Conservation (phyloP, 441 rosid species). For the Metrosideros polymorpha region DNA sequence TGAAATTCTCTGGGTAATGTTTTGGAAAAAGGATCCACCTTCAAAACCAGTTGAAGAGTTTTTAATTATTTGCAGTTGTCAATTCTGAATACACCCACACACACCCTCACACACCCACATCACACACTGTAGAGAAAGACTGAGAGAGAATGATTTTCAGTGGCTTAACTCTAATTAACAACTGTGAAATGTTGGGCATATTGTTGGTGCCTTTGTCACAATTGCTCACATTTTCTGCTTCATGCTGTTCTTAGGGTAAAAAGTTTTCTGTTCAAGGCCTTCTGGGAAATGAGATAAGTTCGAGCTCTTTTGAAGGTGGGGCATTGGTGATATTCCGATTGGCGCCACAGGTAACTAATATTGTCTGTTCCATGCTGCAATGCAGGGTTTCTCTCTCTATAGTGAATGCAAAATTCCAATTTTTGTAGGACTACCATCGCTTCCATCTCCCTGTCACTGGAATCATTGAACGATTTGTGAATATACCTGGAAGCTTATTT, state of each 20-base stretch:
- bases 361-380: not conserved
- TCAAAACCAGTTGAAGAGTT: not conserved
- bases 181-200: not conserved
- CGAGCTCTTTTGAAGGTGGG: constrained; percentile 56
- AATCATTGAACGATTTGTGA: constrained; percentile 42
- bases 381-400: not conserved
- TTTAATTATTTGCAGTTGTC: not conserved
- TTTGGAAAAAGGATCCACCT: not conserved
- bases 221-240: not conserved
- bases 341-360: constrained; percentile 75
- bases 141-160: not conserved
- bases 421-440: constrained; percentile 81
- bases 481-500: constrained; percentile 73
- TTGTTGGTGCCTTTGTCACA: not conserved
- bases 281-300: constrained; percentile 47
- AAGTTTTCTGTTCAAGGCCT: constrained; percentile 90
- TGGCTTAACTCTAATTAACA: not conserved
- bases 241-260: constrained; percentile 45
- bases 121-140: not conserved
- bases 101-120: too few species aligned
- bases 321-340: constrained; percentile 75
- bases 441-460: constrained; percentile 91
- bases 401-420: not conserved
- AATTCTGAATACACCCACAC: not conserved
- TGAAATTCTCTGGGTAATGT: not conserved